Conservation (phyloP, 805 yeast species). For the Ogataea ganodermae region DNA sequence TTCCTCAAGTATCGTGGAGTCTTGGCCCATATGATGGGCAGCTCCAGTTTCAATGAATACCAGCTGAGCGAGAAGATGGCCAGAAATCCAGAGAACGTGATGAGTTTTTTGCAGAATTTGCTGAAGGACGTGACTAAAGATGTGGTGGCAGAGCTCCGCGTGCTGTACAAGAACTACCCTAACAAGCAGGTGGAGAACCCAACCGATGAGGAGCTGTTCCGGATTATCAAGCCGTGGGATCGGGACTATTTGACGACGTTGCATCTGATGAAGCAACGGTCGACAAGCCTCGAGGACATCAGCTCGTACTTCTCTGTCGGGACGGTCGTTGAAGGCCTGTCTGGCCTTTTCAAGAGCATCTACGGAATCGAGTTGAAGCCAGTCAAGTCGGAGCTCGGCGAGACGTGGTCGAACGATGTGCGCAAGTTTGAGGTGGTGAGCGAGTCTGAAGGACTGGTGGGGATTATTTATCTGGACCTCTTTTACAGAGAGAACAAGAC, state of each 20-base stretch:
- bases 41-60: constrained; percentile 70
- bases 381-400: constrained; percentile 62
- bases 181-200: constrained; percentile 24
- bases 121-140: constrained; percentile 51
- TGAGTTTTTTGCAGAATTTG: constrained; percentile 63
- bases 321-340: constrained; percentile 80
- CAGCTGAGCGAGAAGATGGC: constrained; percentile 92
- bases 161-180: constrained; percentile 38
- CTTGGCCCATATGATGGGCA: constrained; percentile 74
- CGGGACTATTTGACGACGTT: constrained; percentile 58
- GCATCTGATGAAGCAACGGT: constrained; percentile 35
- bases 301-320: constrained; percentile 80
- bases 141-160: constrained; percentile 59
- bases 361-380: constrained; percentile 81
- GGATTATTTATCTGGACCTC: constrained; percentile 84
- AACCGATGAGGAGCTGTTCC: constrained; percentile 43
- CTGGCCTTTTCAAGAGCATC: constrained; percentile 63
- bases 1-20: constrained; percentile 67
- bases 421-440: constrained; percentile 77
- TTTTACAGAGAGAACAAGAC: constrained; percentile 76
- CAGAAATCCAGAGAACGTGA: constrained; percentile 72
- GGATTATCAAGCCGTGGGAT: constrained; percentile 83
- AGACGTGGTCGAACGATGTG: constrained; percentile 88
- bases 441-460: constrained; percentile 62
- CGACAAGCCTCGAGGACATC: constrained; percentile 48